Percentiles rank a stretch among this genome's conserved stretches.
Evolutionary conservation across 208 protist genomes (phyloP).

Genomic region (Strigomonas galati): DNA sequence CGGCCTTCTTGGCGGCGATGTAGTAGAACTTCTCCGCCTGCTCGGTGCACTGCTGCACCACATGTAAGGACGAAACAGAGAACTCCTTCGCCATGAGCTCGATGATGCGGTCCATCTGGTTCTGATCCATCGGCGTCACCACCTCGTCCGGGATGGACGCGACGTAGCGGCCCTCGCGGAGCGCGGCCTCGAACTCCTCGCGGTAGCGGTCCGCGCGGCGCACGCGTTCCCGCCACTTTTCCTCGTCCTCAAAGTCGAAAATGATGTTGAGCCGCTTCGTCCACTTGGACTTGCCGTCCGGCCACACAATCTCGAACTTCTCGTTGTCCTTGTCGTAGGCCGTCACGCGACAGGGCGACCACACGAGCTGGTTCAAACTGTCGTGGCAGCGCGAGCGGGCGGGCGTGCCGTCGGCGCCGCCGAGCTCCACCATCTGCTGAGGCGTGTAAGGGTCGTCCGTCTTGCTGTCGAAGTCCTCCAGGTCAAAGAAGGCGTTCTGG

Average conservation of each 20-base stretch:
- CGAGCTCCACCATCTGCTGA: conserved; percentile 79
- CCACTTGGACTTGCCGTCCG: conserved; percentile 72
- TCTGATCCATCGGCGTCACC: conserved; percentile 72
- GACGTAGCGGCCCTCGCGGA: conserved; percentile 80
- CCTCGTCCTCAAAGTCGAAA: conserved; percentile 82
- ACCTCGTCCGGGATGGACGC: conserved; percentile 44
- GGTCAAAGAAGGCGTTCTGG: conserved; percentile 57
- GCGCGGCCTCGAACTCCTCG: conserved; percentile 56
- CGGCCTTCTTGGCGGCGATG: conserved; percentile 67
- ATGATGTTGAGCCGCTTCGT: conserved; percentile 87
- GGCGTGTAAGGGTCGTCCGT: conserved; percentile 69
- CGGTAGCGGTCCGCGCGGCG: conserved; percentile 68
- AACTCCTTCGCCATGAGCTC: conserved; percentile 69
- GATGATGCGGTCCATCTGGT: conserved; percentile 86
- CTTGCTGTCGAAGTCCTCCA: conserved; percentile 86
- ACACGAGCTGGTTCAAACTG: conserved; percentile 32
- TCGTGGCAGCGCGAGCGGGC: conserved; percentile 84
- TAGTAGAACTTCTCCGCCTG: conserved; percentile 83
- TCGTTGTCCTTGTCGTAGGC: conserved; percentile 59
- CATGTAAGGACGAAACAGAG: conserved; percentile 62
- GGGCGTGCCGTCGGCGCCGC: conserved; percentile 54
- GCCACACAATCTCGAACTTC: conserved; percentile 77
- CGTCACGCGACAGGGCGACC: conserved; percentile 69
- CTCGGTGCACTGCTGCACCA: conserved; percentile 70
- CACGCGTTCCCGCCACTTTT: conserved; percentile 70